Evolutionary conservation across 2,329 filamentous ascomycete species (phyloP).

Genomic region (Neofusicoccum cordaticola): DNA sequence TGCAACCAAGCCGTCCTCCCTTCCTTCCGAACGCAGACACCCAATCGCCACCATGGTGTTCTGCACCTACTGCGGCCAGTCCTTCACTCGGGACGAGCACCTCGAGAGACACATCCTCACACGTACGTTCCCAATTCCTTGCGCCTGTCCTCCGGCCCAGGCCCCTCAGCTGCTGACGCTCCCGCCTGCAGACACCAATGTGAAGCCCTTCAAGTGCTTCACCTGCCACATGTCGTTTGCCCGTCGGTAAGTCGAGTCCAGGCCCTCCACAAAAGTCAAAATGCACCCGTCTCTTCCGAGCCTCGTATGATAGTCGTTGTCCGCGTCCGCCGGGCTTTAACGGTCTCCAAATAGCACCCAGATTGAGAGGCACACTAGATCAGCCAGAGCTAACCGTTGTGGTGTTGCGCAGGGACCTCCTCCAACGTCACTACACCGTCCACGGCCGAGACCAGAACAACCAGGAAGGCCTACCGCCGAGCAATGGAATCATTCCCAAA

Average conservation of each 20-base stretch:
- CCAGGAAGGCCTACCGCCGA: conserved; percentile 47
- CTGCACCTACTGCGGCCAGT: conserved; percentile 54
- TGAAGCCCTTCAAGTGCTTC: conserved; percentile 56
- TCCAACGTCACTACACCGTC: conserved; percentile 52
- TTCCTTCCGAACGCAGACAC: conserved; percentile 8
- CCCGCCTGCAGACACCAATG: conserved; percentile 46
- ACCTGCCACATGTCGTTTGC: conserved; percentile 56
- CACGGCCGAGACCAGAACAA: conserved; percentile 51
- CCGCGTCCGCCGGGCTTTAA: not conserved
- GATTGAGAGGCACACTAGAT: not conserved
- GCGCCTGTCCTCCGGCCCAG: not conserved
- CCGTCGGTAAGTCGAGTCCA: conserved; percentile 42
- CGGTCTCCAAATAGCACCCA: not conserved
- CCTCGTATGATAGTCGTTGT: not conserved
- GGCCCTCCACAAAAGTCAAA: too few relatives aligned
- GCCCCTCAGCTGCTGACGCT: conserved; percentile 17
- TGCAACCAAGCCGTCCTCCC: not conserved
- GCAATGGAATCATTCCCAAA: conserved; percentile 51
- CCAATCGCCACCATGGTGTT: conserved; percentile 44
- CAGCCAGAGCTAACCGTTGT: conserved; percentile 3
- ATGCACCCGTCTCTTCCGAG: not conserved
- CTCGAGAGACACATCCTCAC: conserved; percentile 53
- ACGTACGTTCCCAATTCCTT: conserved; percentile 36
- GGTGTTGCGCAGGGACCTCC: conserved; percentile 42
- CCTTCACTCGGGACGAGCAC: conserved; percentile 53